These are phyloP conservation scores for Wickerhamomyces sp. DNA, from an alignment of 1,139 yeast species.

Conservation along the genomic window DNA sequence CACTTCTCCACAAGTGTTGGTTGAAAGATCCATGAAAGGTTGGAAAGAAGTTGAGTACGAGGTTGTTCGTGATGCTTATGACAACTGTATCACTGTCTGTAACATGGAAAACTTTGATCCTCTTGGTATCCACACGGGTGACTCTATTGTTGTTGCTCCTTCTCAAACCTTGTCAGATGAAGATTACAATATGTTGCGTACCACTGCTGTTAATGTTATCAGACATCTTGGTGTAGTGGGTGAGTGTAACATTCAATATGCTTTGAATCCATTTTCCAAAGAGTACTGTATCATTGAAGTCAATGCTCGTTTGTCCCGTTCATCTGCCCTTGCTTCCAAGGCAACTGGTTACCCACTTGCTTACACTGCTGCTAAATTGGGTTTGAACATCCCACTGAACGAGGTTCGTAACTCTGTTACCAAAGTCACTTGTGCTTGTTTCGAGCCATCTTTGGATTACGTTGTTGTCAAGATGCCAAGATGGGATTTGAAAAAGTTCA, in stretches of 20 bases:
- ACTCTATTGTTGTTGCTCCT: slow-evolving; percentile 97
- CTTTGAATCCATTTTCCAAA: slow-evolving; percentile 87
- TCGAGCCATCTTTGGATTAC: slow-evolving; percentile 96
- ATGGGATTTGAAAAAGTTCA: slow-evolving; percentile 97
- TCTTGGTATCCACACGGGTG: slow-evolving; percentile 98
- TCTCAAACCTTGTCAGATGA: slow-evolving; percentile 96
- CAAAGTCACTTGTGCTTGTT: slow-evolving; percentile 91
- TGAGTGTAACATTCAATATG: slow-evolving; percentile 98
- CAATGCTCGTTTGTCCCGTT: slow-evolving; percentile 94
- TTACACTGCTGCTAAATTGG: slow-evolving; percentile 95
- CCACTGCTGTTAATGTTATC: slow-evolving; percentile 95
- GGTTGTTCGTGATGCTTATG: slow-evolving; percentile 96
- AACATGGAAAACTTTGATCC: slow-evolving; percentile 99
- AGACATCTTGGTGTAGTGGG: slow-evolving; percentile 99
- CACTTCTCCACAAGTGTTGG: slow-evolving; percentile 91
- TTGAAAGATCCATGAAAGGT: slow-evolving; percentile 96
- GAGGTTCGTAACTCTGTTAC: slow-evolving; percentile 94
- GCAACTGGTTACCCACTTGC: slow-evolving; percentile 99
- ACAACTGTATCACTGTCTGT: slow-evolving; percentile 98
- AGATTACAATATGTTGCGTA: slow-evolving; percentile 96
- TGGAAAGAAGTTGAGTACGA: slow-evolving; percentile 99
- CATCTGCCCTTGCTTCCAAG: slow-evolving; percentile 97
- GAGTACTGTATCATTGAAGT: slow-evolving; percentile 98
- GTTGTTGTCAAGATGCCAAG: slow-evolving; percentile 98
- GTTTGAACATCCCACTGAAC: slow-evolving; percentile 87